Evolutionary conservation across 139 green algal genomes (phyloP).

Genomic region (Chlorella vulgaris): DNA sequence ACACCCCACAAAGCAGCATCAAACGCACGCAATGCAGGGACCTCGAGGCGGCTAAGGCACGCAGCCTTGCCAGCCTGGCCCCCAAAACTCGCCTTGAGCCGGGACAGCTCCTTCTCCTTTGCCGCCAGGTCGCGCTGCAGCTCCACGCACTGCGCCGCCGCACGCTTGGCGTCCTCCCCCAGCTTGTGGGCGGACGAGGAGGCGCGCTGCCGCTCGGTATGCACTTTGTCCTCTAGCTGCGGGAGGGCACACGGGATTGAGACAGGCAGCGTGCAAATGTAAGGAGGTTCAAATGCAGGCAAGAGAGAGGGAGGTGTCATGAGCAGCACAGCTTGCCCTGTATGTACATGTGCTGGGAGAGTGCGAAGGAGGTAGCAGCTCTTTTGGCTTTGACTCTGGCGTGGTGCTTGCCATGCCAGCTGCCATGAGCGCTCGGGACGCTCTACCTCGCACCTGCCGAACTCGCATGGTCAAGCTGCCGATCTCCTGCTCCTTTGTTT

Average conservation of each 20-base stretch:
- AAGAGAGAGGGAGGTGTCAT: too few species aligned
- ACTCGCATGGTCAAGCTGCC: not conserved
- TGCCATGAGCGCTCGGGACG: too few species aligned
- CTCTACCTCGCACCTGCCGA: constrained; percentile 29
- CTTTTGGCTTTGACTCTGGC: too few species aligned
- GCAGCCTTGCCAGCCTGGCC: too few species aligned
- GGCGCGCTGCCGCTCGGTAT: constrained; percentile 24
- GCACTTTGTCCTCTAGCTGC: constrained; percentile 35
- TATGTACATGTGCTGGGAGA: not conserved
- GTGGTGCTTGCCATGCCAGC: too few species aligned
- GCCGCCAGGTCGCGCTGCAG: constrained; percentile 26
- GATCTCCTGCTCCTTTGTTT: constrained; percentile 33
- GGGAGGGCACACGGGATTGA: not conserved
- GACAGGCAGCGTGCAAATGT: not conserved
- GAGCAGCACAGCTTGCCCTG: not conserved
- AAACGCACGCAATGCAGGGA: too few species aligned
- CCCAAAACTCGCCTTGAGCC: constrained; percentile 29
- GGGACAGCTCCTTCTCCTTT: not conserved
- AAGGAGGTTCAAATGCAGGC: too few species aligned
- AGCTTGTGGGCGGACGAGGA: constrained; percentile 26
- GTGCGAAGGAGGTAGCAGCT: not conserved
- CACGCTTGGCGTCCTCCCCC: constrained; percentile 26
- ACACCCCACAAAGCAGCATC: too few species aligned
- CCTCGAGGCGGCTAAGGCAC: too few species aligned
- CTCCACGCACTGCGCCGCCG: constrained; percentile 9